Evolutionary conservation across 2,329 filamentous ascomycete species (phyloP), one percentile per base, ranked within the genome.

Genomic region (Cladosporium sp.): DNA sequence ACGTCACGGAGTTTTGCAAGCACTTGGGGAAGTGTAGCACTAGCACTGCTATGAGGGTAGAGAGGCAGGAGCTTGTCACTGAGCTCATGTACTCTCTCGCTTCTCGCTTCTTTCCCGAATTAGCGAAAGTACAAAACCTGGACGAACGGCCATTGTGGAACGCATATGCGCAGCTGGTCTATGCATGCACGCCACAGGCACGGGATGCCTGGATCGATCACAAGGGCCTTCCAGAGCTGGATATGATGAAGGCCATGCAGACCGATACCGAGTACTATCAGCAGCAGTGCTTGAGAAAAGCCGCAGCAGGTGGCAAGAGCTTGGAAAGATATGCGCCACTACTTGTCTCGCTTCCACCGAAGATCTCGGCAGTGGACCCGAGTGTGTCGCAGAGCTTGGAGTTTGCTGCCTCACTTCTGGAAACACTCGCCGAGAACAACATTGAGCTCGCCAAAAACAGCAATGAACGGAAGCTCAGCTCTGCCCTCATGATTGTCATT

Each of bases 1-100:
- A 67, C 37, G 62, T 67, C 7, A 61, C 59, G 20, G 50, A 49
- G 17, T 60, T 66, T 19, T 63, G 61, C 42, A 40, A 39, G 12
- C 39, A 40, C 9, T 15, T 66, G 20, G 59, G 57, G 15, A 51
- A 39, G 17, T 58, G 51, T 5, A 53, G 40, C 9, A 59, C 59
- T 4, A 57, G 58, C 19, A 40, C 28, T n/a, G 22, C 44, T 4
- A 42, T 24, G 24, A 28, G 49, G 5, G 53, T 61, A 20, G 37
- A 35, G 19, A 57, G 60, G 19, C 59, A 59, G 42, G 17, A 32
- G 7, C 51, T 53, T 19, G 54, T 58, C 8, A 57, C 60, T 20
- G 63, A 61, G 44, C 63, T 66, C 7, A 60, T 62, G 48, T 50
- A 45, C 34, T 48, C 54, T 8, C 49, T 66, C 25, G 24, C 51